These are phyloP conservation scores for Scopulariopsis brevicaulis DNA, from an alignment of 2,329 filamentous ascomycete species.

Conservation along the genomic window DNA sequence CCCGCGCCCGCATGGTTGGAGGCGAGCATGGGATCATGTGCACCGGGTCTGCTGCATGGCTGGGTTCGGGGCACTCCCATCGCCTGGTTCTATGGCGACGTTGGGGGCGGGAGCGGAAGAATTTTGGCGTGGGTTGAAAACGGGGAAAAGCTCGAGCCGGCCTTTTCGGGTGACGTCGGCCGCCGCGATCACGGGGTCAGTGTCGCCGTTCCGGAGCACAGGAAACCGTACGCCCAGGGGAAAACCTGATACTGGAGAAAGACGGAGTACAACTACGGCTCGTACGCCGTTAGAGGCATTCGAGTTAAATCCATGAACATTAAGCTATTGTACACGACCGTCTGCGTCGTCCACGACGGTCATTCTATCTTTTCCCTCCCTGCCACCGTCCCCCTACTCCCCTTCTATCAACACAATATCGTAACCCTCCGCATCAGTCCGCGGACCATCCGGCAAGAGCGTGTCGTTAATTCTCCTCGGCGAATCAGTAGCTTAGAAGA, in stretches of 20 bases:
- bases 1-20: slow-evolving; percentile 44
- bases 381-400: not conserved
- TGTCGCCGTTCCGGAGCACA: not conserved
- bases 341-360: not conserved
- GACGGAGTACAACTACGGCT: not conserved
- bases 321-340: not conserved
- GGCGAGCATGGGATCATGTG: slow-evolving; percentile 29
- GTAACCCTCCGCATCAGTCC: not conserved
- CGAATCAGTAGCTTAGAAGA: slow-evolving; percentile 35
- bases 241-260: not conserved
- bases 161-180: not conserved
- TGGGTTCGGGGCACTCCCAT: slow-evolving; percentile 11
- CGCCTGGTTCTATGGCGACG: slow-evolving; percentile 3
- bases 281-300: not conserved
- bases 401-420: not conserved
- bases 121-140: not conserved
- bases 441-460: not conserved
- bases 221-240: not conserved
- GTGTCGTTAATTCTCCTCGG: not conserved
- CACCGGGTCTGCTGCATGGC: not conserved
- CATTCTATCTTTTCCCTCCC: not conserved
- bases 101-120: not conserved
- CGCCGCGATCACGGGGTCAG: not conserved
- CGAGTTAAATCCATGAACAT: not conserved
- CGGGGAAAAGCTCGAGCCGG: not conserved